Conservation (phyloP, 1,284 basidiomycete species). For the Pyrrhoderma lamaoense region DNA sequence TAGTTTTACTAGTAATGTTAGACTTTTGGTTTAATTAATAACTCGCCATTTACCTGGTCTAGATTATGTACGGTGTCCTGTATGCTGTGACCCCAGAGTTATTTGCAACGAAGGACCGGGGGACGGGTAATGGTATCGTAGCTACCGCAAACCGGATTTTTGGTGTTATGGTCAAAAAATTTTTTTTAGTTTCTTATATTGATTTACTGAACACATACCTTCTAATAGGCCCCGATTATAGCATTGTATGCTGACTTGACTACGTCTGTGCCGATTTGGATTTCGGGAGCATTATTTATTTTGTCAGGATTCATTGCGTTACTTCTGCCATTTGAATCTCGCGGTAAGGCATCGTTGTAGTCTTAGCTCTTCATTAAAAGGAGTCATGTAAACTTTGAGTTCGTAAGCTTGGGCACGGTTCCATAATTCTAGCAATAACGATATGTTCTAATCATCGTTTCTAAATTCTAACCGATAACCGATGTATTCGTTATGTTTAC, state of each 20-base stretch:
- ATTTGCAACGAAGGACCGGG: conserved; percentile 67
- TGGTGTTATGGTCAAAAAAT: conserved; percentile 49
- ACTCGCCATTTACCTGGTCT: conserved; percentile 12
- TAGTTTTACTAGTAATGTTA: conserved; percentile 52
- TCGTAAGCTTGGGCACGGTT: no score
- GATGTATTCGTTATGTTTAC: no score
- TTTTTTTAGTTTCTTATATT: conserved; percentile 23
- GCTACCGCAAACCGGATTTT: conserved; percentile 52
- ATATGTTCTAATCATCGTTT: no score
- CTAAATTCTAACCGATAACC: no score
- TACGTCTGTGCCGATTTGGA: conserved; percentile 64
- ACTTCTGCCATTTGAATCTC: conserved; percentile 64
- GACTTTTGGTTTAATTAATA: conserved; percentile 20
- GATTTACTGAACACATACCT: conserved; percentile 18
- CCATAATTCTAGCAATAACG: no score
- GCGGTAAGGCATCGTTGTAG: conserved; percentile 57
- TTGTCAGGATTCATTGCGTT: conserved; percentile 53
- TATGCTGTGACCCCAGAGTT: conserved; percentile 66
- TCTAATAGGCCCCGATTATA: conserved; percentile 53
- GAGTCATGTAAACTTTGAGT: no score
- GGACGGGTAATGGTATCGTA: conserved; percentile 54
- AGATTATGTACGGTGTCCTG: conserved; percentile 72
- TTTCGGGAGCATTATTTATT: conserved; percentile 60
- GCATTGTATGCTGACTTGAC: conserved; percentile 53
- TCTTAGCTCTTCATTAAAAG: background rate